Evolutionary conservation across 495 filamentous ascomycete species (phyloP).

Genomic region (Daldinia childiae): DNA sequence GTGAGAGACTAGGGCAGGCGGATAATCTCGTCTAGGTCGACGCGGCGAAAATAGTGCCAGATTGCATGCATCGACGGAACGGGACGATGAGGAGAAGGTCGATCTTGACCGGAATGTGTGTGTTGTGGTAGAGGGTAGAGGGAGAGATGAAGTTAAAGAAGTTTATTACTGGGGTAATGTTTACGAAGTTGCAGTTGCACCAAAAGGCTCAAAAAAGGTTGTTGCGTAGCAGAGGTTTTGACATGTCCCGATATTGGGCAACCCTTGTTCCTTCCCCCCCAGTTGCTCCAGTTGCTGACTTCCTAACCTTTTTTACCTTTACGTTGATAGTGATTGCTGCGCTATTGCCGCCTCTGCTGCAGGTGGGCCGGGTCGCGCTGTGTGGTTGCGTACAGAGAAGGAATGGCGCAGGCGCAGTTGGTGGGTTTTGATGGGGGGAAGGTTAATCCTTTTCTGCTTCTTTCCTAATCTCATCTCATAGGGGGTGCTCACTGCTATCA

Average conservation of each 20-base stretch:
- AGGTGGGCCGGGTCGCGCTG: conserved; percentile 10
- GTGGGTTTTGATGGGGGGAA: conserved; percentile 19
- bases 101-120: conserved; percentile 9
- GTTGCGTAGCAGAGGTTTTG: conserved; percentile 33
- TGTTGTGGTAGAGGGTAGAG: conserved; percentile 13
- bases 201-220: conserved; percentile 28
- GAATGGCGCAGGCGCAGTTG: conserved; percentile 29
- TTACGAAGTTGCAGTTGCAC: conserved; percentile 34
- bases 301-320: conserved; percentile 17
- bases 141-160: conserved; percentile 1
- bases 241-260: conserved; percentile 29
- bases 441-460: conserved; percentile 23
- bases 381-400: conserved; percentile 33
- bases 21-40: conserved; percentile 33
- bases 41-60: conserved; percentile 28
- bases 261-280: conserved; percentile 25
- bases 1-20: conserved; percentile 39
- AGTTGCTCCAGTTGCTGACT: conserved; percentile 7
- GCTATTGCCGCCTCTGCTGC: conserved; percentile 39
- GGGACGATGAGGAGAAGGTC: conserved; percentile 26
- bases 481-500: neutral
- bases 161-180: conserved; percentile 16
- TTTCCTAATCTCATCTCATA: conserved; percentile 16
- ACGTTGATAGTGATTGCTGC: conserved; percentile 35
- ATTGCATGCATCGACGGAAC: conserved; percentile 30